A percentile compares a stretch with the other conserved stretches of the same genome.
Conservation (phyloP, 306 rosid species). For the Alnus rubra region DNA sequence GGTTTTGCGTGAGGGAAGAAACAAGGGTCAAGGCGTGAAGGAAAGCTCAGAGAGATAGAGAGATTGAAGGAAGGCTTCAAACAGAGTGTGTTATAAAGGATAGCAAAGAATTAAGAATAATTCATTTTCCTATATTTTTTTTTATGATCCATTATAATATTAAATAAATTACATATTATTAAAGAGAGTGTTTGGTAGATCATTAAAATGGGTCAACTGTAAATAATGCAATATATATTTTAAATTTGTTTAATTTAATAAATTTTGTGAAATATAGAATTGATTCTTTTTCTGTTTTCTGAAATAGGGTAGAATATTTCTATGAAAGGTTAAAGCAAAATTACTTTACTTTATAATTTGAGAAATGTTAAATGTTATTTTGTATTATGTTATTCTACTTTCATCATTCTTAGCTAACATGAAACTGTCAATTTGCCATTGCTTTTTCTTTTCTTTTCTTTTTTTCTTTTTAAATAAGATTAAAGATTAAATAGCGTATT, state of each 20-base stretch:
- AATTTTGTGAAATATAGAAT: not conserved
- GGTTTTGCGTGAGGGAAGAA: constrained; percentile 46
- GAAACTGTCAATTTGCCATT: too few relatives aligned
- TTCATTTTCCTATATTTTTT: not conserved
- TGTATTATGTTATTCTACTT: too few relatives aligned
- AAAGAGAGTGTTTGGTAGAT: not conserved
- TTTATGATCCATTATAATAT: not conserved
- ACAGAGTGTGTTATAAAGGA: constrained; percentile 20
- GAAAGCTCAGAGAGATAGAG: constrained; percentile 17
- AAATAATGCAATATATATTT: not conserved
- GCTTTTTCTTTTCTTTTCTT: too few relatives aligned
- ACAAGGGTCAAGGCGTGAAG: constrained; percentile 35
- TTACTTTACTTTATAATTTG: too few relatives aligned
- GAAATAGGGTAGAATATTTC: too few relatives aligned
- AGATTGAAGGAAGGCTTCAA: constrained; percentile 26
- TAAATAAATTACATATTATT: not conserved
- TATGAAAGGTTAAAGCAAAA: too few relatives aligned
- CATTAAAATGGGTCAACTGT: not conserved
- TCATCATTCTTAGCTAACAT: too few relatives aligned
- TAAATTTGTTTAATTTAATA: too few relatives aligned
- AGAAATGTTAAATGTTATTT: too few relatives aligned
- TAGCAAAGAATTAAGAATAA: constrained; percentile 13
- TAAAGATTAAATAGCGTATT: too few relatives aligned
- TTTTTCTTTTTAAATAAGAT: too few relatives aligned
- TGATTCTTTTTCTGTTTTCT: not conserved